Evolutionary conservation across 345 rosid species (phyloP), one percentile per base, ranked within the genome.

Genomic region (Eucalyptus sp.): DNA sequence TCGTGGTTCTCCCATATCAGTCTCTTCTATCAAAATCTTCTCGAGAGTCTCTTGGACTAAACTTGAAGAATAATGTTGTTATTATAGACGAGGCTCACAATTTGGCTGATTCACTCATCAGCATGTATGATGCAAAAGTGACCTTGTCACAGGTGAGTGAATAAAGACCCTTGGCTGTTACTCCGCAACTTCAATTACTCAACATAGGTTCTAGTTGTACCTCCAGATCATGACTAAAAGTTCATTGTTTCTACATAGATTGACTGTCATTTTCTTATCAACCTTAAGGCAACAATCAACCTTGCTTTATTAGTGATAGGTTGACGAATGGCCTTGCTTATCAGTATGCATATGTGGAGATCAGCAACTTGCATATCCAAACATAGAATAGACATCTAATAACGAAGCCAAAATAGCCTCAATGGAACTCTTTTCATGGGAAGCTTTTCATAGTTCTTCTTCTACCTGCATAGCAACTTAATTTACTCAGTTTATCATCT

Each of bases 81-180:
- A 95, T 97, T 87, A 95, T 97, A 89, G 99, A 96, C 52, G 99
- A 97, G 94, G 99, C 99, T 89, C 99, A 97, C 92, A 97, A 97
- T 92, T 94, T 97, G 87, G 99, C 99, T 87, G 99, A 97, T 92
- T 95, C 99, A 60, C 96, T 97, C 87, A 94, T 94, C 91, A 95
- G 94, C 93, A 96, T 97, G 97, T 94, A 96, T 87, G 97, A 96
- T 89, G 94, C 98, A 8, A 97, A 92, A 92, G 90, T 97, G 86
- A 94, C 98, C 81, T 50, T 88, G 89, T 90, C 93, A 56, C 98
- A 96, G 98, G 99, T 97, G 89, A 62, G 86, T 51, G 79, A 51
- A 48, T 7, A 41, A 56, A 44, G 48, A 54, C 31, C 17, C 29
- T 87, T 44, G 14, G 33, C 31, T 54, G 68, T 87, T 87, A 37